Percentiles rank a stretch among this genome's conserved stretches.
phyloP scores from a whole-genome alignment of 208 protist species.

The Acanthamoeba royreba region DNA sequence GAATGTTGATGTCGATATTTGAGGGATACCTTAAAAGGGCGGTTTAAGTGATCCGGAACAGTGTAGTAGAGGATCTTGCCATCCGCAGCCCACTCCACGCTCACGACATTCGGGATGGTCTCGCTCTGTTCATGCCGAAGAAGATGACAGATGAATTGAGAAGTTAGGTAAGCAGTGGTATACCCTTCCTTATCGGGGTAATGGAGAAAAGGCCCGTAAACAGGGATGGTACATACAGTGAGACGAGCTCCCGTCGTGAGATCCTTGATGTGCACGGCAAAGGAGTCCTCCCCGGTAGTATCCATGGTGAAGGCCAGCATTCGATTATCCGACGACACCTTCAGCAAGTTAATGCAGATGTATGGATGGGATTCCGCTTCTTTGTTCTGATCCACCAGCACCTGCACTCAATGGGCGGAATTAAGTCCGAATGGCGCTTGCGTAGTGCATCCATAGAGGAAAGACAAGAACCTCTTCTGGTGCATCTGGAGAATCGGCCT shows the following conservation, averaged over 20 bases:
- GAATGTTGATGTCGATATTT: background rate
- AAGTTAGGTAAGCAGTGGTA: no score
- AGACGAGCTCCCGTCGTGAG: background rate
- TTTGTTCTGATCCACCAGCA: background rate
- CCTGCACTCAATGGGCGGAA: background rate
- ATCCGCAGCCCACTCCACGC: background rate
- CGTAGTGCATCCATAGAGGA: background rate
- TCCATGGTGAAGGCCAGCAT: conserved; percentile 26
- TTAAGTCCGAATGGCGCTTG: background rate
- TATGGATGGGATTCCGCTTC: background rate
- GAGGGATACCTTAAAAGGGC: background rate
- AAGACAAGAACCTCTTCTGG: background rate
- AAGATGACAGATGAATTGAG: background rate
- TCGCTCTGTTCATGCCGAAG: background rate
- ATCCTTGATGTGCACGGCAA: background rate
- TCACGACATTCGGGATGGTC: background rate
- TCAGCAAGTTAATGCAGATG: conserved; percentile 3
- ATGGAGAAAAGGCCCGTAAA: no score
- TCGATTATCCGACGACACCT: background rate
- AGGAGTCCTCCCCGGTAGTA: background rate
- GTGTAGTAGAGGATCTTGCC: background rate
- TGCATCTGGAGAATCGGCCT: background rate
- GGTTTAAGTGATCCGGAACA: background rate
- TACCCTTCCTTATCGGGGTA: no score
- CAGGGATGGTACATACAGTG: background rate